Percentiles rank a stretch among this genome's conserved stretches.
Conservation (phyloP, 78 protist species). For the Trichosphaerium sp. region DNA sequence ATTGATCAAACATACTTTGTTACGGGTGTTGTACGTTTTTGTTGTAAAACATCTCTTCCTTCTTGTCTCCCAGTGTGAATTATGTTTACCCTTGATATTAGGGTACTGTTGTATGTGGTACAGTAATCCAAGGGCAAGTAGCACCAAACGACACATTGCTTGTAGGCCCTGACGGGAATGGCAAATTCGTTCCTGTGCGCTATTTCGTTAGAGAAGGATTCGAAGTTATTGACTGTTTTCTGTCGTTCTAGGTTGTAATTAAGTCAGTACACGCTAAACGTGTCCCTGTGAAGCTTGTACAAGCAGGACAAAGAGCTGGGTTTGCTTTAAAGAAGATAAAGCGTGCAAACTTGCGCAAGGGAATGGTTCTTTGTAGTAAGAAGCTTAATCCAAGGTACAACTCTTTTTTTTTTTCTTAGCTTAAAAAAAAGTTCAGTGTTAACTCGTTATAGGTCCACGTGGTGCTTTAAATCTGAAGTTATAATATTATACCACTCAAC, state of each 20-base stretch:
- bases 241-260: not conserved
- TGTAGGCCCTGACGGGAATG: conserved; percentile 78
- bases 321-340: conserved; percentile 69
- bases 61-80: conserved; percentile 49
- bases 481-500: conserved; percentile 85
- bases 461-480: conserved; percentile 74
- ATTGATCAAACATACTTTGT: conserved; percentile 53
- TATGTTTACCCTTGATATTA: too few species aligned
- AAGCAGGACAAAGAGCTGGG: conserved; percentile 69
- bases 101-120: conserved; percentile 86
- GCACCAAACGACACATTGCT: conserved; percentile 28
- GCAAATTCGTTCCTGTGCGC: conserved; percentile 46
- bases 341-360: conserved; percentile 63
- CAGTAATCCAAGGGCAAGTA: conserved; percentile 55
- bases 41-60: conserved; percentile 23
- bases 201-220: too few species aligned
- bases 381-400: conserved; percentile 1
- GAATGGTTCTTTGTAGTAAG: conserved; percentile 63
- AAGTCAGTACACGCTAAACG: conserved; percentile 45
- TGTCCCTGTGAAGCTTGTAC: conserved; percentile 45
- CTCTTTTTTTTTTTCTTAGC: not conserved
- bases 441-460: too few species aligned
- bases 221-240: conserved; percentile 32
- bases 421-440: too few species aligned
- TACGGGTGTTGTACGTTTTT: not conserved